phyloP scores from a whole-genome alignment of 306 rosid genomes.

The Rubus parviflorus region DNA sequence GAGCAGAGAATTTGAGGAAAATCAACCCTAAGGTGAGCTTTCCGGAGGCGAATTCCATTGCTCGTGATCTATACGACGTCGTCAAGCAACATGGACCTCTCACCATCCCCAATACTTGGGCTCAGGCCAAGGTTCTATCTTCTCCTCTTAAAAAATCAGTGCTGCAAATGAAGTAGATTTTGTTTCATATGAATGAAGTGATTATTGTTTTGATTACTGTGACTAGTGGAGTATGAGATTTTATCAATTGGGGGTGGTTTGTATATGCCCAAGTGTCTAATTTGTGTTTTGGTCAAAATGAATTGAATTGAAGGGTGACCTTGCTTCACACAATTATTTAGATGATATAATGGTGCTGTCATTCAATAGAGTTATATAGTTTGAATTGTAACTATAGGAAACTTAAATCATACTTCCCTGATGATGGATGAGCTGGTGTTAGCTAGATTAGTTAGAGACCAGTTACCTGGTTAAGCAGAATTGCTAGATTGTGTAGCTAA shows the following conservation, averaged over 20 bases:
- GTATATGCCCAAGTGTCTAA: background rate
- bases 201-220: background rate
- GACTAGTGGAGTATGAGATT: background rate
- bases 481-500: background rate
- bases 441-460: background rate
- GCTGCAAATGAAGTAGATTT: no score
- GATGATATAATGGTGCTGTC: background rate
- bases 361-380: background rate
- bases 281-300: background rate
- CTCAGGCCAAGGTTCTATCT: conserved; percentile 37
- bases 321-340: background rate
- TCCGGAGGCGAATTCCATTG: conserved; percentile 48
- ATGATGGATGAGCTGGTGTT: background rate
- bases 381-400: background rate
- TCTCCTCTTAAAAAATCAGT: background rate
- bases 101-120: conserved; percentile 48
- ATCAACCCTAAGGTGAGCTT: conserved; percentile 46
- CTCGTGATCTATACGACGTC: conserved; percentile 45
- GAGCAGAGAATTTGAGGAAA: conserved; percentile 52
- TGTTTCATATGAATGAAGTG: no score
- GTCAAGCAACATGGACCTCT: conserved; percentile 45
- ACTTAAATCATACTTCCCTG: background rate
- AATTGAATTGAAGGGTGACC: background rate
- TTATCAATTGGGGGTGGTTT: background rate
- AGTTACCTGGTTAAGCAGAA: background rate